Conservation (phyloP, 1,284 basidiomycete species). For the Fomitopsis betulina region DNA sequence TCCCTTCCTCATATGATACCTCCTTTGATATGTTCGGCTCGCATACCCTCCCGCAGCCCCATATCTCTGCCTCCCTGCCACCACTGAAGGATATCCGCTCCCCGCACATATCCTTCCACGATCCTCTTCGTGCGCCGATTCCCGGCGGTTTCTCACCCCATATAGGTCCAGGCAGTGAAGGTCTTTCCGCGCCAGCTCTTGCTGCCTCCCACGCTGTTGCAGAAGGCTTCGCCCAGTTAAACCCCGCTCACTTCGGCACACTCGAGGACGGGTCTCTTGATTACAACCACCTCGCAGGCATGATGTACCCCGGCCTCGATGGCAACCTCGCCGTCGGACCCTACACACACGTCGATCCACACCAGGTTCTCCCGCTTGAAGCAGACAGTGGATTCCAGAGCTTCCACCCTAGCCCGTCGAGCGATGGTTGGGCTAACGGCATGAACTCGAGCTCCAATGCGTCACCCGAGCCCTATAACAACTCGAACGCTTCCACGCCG, state of each 20-base stretch:
- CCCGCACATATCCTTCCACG: constrained; percentile 27
- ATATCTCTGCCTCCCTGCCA: constrained; percentile 18
- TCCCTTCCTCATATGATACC: constrained; percentile 56
- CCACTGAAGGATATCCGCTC: constrained; percentile 17
- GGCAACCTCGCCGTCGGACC: constrained; percentile 29
- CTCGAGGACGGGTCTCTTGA: constrained; percentile 51
- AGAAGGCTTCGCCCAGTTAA: constrained; percentile 63
- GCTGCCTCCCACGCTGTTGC: constrained; percentile 62
- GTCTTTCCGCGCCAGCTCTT: constrained; percentile 58
- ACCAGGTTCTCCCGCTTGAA: constrained; percentile 67
- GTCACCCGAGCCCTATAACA: constrained; percentile 70
- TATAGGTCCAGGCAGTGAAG: constrained; percentile 30
- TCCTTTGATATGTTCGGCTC: constrained; percentile 50
- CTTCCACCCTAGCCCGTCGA: constrained; percentile 74
- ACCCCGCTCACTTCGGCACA: constrained; percentile 41
- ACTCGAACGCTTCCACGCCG: constrained; percentile 65
- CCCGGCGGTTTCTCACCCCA: constrained; percentile 23
- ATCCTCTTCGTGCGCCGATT: constrained; percentile 28
- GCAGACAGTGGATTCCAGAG: constrained; percentile 39
- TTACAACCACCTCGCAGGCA: constrained; percentile 58
- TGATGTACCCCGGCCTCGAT: constrained; percentile 55
- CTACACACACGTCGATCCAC: constrained; percentile 86
- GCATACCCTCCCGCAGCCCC: constrained; percentile 9
- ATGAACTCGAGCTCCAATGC: constrained; percentile 62
- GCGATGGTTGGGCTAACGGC: constrained; percentile 72